Conservation (phyloP, 192 early-diverging fungal species). For the Backusella psychrophila region DNA sequence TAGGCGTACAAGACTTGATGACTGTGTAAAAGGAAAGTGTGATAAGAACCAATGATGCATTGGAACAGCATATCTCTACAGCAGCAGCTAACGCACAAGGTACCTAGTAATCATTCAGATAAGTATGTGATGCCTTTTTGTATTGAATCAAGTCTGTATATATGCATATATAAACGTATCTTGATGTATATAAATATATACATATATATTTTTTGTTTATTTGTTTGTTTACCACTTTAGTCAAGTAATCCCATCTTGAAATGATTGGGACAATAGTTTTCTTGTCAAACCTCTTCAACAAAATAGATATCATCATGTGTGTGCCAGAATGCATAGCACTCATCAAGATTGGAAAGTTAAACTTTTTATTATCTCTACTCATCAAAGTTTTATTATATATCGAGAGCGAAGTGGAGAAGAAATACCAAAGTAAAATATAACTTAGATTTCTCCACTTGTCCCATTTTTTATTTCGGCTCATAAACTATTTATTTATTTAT, state of each 20-base stretch:
- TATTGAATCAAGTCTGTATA: not conserved
- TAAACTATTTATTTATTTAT: not conserved
- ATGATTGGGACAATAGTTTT: conserved; percentile 5
- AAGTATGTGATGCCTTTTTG: not conserved
- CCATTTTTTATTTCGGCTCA: not conserved
- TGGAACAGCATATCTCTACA: conserved; percentile 80
- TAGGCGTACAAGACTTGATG: conserved; percentile 66
- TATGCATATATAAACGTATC: not conserved
- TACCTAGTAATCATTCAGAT: conserved; percentile 15
- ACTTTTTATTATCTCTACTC: conserved; percentile 66
- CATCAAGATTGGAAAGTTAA: conserved; percentile 73
- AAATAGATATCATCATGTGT: conserved; percentile 61
- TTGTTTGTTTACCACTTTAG: conserved; percentile 26
- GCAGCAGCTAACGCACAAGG: conserved; percentile 69
- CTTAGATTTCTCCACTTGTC: conserved; percentile 28
- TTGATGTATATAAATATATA: not conserved
- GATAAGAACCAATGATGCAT: conserved; percentile 75
- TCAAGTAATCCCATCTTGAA: conserved; percentile 20
- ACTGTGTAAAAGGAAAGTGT: conserved; percentile 85
- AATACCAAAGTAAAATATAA: conserved; percentile 67
- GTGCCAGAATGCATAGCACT: conserved; percentile 71
- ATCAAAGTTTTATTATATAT: conserved; percentile 89
- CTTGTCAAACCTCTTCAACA: conserved; percentile 49
- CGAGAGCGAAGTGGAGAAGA: conserved; percentile 67
- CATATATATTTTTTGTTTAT: not conserved